Base-by-base conservation (phyloP, 495 filamentous ascomycete genomes). In the Aspergillus coremiiformis region DNA sequence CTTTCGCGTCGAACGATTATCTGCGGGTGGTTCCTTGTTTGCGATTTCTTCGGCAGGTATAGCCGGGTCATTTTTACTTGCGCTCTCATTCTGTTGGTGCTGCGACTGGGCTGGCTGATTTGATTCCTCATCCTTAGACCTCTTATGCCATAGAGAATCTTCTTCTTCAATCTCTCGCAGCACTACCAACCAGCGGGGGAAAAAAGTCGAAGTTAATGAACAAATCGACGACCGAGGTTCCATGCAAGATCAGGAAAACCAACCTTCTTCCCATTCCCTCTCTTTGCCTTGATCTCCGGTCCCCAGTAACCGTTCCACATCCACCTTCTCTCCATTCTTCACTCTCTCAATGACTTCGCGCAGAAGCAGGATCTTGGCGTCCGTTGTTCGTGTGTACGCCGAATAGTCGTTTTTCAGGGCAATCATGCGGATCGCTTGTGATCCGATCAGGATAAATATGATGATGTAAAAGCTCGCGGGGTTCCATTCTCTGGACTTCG, bases 361-460 rank as follows among this genome's bases (percentile, higher is more conserved):
- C 37, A 99, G 63, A 29, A 90, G 58, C 5, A 70, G 79, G 44
- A 99, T 86, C 60, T 86, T 85, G 8, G 86, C 83, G 63, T 95
- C 88, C 33, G 87, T 81, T 47, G 81, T 80, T 43, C 90, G 82
- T 55, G 71, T 80, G 55, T 87, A 92, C 2, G 79, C 78, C 9
- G 75, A 73, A 59, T 82, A 88, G 12, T 91, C 83, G 49, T 85
- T 87, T 65, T 81, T 85, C 55, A 97, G 63, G 6, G 82, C 74
- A 51, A 99, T 85, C 79, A 92, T 84, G 54, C 96, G 85, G 57
- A 99, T 95, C 11, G 90, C 84, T 68, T 96, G 92, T 52, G 88
- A 94, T 1, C 93, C 94, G 56, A 96, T 91, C 53, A 96, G 77
- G 35, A 96, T 75, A 60, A 89, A 90, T 47, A 96, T 90, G 62